Percentiles rank a stretch among this genome's conserved stretches.
These are phyloP conservation scores for Trametes maxima DNA, from an alignment of 768 basidiomycete species.

Conservation along the genomic window DNA sequence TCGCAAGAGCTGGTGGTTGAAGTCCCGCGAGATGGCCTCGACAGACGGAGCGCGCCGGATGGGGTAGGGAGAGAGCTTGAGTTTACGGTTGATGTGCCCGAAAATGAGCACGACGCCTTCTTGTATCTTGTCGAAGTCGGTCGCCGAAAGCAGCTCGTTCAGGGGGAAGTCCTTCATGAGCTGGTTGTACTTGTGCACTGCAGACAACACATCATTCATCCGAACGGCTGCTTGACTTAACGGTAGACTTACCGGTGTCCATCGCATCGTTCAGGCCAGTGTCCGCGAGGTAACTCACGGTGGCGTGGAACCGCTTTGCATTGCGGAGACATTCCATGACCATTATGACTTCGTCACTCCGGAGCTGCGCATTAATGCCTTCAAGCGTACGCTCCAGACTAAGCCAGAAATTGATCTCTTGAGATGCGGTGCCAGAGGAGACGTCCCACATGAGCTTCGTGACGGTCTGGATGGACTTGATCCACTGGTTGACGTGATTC, in stretches of 20 bases:
- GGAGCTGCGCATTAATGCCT: conserved; percentile 87
- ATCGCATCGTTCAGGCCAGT: conserved; percentile 95
- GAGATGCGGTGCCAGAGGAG: conserved; percentile 91
- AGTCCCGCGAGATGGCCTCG: conserved; percentile 97
- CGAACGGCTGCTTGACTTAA: neutral
- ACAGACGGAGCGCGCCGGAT: conserved; percentile 98
- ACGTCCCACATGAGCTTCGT: conserved; percentile 97
- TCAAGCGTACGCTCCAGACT: conserved; percentile 93
- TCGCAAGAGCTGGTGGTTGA: conserved; percentile 91
- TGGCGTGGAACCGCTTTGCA: conserved; percentile 96
- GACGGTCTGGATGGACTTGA: conserved; percentile 95
- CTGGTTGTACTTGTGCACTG: conserved; percentile 97
- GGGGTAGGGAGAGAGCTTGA: conserved; percentile 95
- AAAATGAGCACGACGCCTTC: conserved; percentile 89
- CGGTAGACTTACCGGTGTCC: conserved; percentile 64
- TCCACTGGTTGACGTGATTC: conserved; percentile 94
- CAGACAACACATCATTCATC: neutral
- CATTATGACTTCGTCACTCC: conserved; percentile 90
- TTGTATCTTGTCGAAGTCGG: conserved; percentile 94
- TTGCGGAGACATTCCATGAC: conserved; percentile 93
- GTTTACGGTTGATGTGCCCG: conserved; percentile 91
- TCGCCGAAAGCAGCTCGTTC: conserved; percentile 94
- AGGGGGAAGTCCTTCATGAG: conserved; percentile 99
- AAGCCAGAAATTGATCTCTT: conserved; percentile 99
- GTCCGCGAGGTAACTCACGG: conserved; percentile 96